phyloP scores from a whole-genome alignment of 345 rosid species.

The Populus davidiana region DNA sequence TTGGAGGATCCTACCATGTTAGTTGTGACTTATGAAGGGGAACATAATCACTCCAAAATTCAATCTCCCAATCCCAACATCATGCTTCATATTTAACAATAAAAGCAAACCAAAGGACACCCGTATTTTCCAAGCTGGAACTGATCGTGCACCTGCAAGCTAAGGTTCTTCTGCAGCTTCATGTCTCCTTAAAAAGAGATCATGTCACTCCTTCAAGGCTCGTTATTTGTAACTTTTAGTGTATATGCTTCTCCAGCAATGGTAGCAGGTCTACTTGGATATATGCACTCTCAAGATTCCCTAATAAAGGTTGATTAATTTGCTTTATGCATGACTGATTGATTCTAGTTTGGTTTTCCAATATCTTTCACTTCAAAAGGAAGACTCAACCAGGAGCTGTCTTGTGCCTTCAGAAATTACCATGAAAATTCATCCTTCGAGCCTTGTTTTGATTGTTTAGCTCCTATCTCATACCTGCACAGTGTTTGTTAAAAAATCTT shows the following conservation, averaged over 20 bases:
- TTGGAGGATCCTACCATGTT: slow-evolving; percentile 37
- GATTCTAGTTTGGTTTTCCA: neutral
- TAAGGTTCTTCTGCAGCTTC: neutral
- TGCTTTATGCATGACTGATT: neutral
- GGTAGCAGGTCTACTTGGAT: neutral
- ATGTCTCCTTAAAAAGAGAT: too few species aligned
- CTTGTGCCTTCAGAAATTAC: neutral
- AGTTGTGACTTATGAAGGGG: slow-evolving; percentile 39
- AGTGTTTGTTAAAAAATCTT: neutral
- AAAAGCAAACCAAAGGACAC: neutral
- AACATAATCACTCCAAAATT: slow-evolving; percentile 29
- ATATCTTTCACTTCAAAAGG: too few species aligned
- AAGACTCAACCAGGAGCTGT: neutral
- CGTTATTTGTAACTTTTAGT: neutral
- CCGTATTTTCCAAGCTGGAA: too few species aligned
- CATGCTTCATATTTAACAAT: neutral
- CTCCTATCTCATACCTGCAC: neutral
- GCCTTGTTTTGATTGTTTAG: neutral
- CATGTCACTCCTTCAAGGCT: neutral
- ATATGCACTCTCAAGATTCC: neutral
- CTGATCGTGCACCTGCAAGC: neutral
- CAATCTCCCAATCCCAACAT: slow-evolving; percentile 4
- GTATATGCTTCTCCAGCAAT: neutral
- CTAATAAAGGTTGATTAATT: neutral
- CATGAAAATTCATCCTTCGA: neutral